Evolutionary conservation across 2,329 filamentous ascomycete species (phyloP).

Genomic region (Graphium sp.): DNA sequence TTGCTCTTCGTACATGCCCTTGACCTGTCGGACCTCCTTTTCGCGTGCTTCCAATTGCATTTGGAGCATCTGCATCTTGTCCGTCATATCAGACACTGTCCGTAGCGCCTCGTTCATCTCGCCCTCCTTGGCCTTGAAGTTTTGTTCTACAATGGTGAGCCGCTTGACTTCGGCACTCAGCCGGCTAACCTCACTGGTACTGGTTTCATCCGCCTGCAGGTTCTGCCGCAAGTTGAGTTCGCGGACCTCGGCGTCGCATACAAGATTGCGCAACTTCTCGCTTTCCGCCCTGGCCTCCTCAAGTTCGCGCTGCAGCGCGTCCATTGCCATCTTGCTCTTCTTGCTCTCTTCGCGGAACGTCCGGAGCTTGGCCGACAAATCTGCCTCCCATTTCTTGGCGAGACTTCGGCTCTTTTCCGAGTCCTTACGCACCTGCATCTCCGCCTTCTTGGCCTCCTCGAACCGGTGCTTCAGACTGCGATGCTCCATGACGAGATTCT

Average conservation of each 20-base stretch:
- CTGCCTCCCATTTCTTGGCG: slow-evolving; percentile 62
- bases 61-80: slow-evolving; percentile 38
- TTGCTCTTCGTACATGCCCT: slow-evolving; percentile 27
- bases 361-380: slow-evolving; percentile 50
- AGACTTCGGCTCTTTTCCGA: slow-evolving; percentile 55
- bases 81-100: slow-evolving; percentile 40
- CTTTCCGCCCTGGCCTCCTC: slow-evolving; percentile 40
- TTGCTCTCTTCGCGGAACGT: slow-evolving; percentile 54
- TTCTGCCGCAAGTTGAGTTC: slow-evolving; percentile 48
- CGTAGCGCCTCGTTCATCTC: slow-evolving; percentile 39
- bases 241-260: slow-evolving; percentile 53
- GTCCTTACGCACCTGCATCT: slow-evolving; percentile 55
- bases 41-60: slow-evolving; percentile 37
- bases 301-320: slow-evolving; percentile 39
- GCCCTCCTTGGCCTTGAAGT: slow-evolving; percentile 46
- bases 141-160: slow-evolving; percentile 42
- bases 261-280: slow-evolving; percentile 45
- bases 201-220: slow-evolving; percentile 43
- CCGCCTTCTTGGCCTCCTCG: slow-evolving; percentile 54
- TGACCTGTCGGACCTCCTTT: slow-evolving; percentile 24
- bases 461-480: slow-evolving; percentile 56
- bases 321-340: slow-evolving; percentile 40
- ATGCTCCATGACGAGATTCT: slow-evolving; percentile 65
- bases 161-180: slow-evolving; percentile 41
- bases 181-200: slow-evolving; percentile 40